Evolutionary conservation across 208 protist genomes (phyloP), one percentile per base, ranked within the genome.

Genomic region (Trypanosoma platydactyli): DNA sequence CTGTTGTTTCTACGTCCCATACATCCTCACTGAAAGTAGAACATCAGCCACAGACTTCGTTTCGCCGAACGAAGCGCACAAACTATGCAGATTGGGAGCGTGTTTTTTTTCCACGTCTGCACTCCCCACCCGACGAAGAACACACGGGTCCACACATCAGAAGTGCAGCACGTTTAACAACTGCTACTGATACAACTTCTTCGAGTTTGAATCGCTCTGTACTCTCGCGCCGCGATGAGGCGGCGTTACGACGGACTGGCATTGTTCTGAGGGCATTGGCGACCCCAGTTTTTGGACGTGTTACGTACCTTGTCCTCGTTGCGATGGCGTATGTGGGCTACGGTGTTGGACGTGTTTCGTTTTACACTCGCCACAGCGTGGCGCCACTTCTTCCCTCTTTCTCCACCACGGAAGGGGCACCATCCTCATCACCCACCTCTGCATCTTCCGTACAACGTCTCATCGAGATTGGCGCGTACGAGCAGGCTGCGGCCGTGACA

Each of bases 281-380:
- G 16, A 73, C 60, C 12, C 68, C 68, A 18, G 2, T 73, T 60
- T 2, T 73, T 20, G 68, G 68, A n/a, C 50, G 33, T 5, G 18
- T 73, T 0, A 40, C 60, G 18, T 68, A 73, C 33, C 42, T 54
- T n/a, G 22, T 30, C 35, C 60, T 73, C 30, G 18, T 27, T 2
- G 45, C 45, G 7, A 64, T 68, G 60, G 79, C 84, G 15, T 91
- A 91, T 63, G 41, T 76, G 0, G 64, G 76, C 13, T 91, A 91
- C 48, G 55, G 79, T 35, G 68, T 73, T 24, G 84, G 77, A 35
- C 73, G 68, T 12, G 71, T 84, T 16, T 64, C 54, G 16, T 53
- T 91, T 55, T 91, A 81, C 67, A 86, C 73, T 6, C 78, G 84
- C 22, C 60, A 55, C 5, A 74, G 67, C 22, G 51, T 71, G 12